Base-by-base conservation (phyloP, 495 filamentous ascomycete species). In the Tuber brumale region DNA sequence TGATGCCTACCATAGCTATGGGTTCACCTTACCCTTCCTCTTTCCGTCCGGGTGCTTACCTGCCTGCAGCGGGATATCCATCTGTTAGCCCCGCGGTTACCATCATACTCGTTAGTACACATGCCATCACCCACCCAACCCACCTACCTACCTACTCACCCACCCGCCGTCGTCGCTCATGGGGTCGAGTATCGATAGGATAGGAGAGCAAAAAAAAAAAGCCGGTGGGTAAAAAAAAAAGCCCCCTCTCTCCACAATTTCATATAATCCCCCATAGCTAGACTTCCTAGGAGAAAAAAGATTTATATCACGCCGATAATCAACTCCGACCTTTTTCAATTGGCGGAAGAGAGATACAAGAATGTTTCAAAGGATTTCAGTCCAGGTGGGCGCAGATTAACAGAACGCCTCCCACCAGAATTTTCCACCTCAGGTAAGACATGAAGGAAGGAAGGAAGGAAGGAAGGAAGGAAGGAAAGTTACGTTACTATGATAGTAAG, bases 101-200 rank as follows among this genome's bases (percentile, higher is more conserved):
- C 23, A 31, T 31, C n/a, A 48, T 45, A 3, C 27, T 4, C 51
- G n/a, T 57, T 7, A 27, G n/a, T 66, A 18, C 57, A 66, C 12
- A 66, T n/a, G 57, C 2, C 57, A 66, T 66, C 57, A 66, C 57
- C 57, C 57, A 66, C 57, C 51, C n/a, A 57, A 23, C 51, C n/a
- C n/a, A n/a, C n/a, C n/a, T n/a, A n/a, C n/a, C 48, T 8, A 21
- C 51, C 10, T 10, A 57, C 48, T 16, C 48, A 12, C 48, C 1
- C 48, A 31, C 51, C 51, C 51, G 51, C 51, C 37, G 37, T 4
- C 37, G 37, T 31, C 8, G 27, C 14, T 31, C 3, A 21, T 14
- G 7, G 3, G 10, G n/a, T 31, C 27, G 8, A 66, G 57, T 16
- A 8, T 18, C 0, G 37, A 39, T 39, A 39, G 37, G 57, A 66